phyloP scores from a whole-genome alignment of 495 filamentous ascomycete genomes.

The Neohortaea acidophila region DNA sequence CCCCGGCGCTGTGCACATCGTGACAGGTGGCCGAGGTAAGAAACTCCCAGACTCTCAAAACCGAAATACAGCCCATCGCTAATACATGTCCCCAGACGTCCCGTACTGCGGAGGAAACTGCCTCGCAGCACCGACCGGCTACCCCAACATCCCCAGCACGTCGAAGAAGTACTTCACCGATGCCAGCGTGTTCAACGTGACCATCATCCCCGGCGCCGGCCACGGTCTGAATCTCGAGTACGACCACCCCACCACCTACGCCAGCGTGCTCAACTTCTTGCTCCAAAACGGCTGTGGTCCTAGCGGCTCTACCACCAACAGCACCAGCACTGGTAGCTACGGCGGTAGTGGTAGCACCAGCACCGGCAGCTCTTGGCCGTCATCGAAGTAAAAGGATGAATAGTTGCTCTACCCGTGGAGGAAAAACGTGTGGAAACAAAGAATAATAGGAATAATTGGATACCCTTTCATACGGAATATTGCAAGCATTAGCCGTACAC shows the following conservation, averaged over 20 bases:
- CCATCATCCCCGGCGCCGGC: slow-evolving; percentile 13
- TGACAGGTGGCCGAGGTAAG: slow-evolving; percentile 19
- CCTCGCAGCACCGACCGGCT: slow-evolving; percentile 9
- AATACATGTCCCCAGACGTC: no score
- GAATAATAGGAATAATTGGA: no score
- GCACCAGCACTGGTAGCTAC: no score
- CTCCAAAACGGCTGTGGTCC: slow-evolving; percentile 4
- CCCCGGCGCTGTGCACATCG: slow-evolving; percentile 16
- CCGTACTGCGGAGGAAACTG: slow-evolving; percentile 24
- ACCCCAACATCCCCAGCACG: slow-evolving; percentile 8
- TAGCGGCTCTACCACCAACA: no score
- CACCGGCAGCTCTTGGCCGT: no score
- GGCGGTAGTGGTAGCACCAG: neutral
- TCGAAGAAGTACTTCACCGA: slow-evolving; percentile 12
- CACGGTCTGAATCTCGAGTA: slow-evolving; percentile 20
- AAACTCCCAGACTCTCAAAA: no score
- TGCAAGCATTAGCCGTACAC: no score
- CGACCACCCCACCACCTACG: slow-evolving; percentile 11
- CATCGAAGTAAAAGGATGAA: no score
- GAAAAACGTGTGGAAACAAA: no score
- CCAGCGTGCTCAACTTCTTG: slow-evolving; percentile 14
- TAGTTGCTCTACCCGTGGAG: no score
- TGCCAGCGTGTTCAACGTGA: slow-evolving; percentile 10
- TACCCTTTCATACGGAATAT: no score
- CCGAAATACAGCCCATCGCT: no score